These are phyloP conservation scores for Mesostigma viride DNA, from an alignment of 139 green algal genomes.

Conservation along the genomic window DNA sequence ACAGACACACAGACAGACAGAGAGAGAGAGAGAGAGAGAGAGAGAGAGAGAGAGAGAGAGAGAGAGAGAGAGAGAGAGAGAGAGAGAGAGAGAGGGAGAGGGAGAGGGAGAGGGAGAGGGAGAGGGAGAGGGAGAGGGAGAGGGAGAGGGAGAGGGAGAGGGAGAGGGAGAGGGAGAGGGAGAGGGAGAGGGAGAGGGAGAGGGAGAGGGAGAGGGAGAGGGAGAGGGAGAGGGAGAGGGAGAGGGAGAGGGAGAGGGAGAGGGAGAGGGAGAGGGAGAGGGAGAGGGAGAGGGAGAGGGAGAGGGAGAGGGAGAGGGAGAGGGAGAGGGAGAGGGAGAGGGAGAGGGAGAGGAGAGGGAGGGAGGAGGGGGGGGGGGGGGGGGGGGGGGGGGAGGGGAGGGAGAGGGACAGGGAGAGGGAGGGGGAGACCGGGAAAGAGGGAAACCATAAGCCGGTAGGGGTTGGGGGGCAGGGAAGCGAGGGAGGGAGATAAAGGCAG, in stretches of 20 bases:
- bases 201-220: neutral
- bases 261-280: neutral
- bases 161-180: slow-evolving; percentile 3
- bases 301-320: neutral
- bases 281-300: neutral
- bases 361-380: neutral
- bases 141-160: neutral
- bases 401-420: slow-evolving; percentile 1
- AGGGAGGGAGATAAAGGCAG: neutral
- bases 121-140: slow-evolving; percentile 2
- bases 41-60: slow-evolving; percentile 1
- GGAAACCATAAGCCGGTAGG: neutral
- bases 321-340: slow-evolving; percentile 6
- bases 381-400: slow-evolving; percentile 6
- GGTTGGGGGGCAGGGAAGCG: neutral
- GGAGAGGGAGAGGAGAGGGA: slow-evolving; percentile 4
- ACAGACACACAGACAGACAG: slow-evolving; percentile 7
- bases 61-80: slow-evolving; percentile 25
- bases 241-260: neutral
- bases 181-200: neutral
- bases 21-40: neutral
- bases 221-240: neutral
- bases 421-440: slow-evolving; percentile 11
- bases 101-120: neutral
- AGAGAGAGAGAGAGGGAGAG: slow-evolving; percentile 14